phyloP scores from a whole-genome alignment of 257 asterid genomes.

The Solanum rostratum region DNA sequence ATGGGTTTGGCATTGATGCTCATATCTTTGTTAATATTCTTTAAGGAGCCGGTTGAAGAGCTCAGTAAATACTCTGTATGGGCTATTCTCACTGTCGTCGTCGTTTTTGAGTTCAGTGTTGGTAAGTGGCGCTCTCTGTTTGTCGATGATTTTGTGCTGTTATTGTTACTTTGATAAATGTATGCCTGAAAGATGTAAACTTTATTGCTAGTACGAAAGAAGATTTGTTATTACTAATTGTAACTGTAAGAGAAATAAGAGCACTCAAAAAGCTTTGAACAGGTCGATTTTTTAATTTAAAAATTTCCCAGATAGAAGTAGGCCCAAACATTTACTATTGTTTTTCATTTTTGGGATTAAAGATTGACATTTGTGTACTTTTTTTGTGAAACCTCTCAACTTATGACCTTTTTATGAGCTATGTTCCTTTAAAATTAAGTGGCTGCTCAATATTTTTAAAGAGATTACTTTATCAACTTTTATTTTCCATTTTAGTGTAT shows the following conservation, averaged over 20 bases:
- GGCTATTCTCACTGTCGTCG: slow-evolving; percentile 72
- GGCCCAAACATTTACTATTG: not conserved
- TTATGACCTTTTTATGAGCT: not conserved
- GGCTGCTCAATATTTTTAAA: not conserved
- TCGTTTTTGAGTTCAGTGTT: slow-evolving; percentile 75
- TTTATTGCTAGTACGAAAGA: not conserved
- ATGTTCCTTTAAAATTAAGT: not conserved
- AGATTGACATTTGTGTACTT: not conserved
- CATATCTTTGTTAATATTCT: slow-evolving; percentile 48
- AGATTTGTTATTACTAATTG: not conserved
- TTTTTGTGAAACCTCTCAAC: not conserved
- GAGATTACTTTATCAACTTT: not conserved
- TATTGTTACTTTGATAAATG: not conserved
- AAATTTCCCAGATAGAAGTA: not conserved
- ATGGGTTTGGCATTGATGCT: slow-evolving; percentile 60
- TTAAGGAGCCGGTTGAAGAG: slow-evolving; percentile 43
- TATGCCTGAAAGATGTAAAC: not conserved
- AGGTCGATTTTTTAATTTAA: not conserved
- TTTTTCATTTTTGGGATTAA: not conserved
- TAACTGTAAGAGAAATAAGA: not conserved
- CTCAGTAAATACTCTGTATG: slow-evolving; percentile 46
- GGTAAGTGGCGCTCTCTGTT: slow-evolving; percentile 20
- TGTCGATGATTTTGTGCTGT: not conserved
- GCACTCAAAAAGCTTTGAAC: not conserved
- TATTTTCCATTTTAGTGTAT: not conserved